A percentile compares a stretch with the other conserved stretches of the same genome.
phyloP scores from a whole-genome alignment of 1,284 basidiomycete species.

The Cryptococcus sp. region DNA sequence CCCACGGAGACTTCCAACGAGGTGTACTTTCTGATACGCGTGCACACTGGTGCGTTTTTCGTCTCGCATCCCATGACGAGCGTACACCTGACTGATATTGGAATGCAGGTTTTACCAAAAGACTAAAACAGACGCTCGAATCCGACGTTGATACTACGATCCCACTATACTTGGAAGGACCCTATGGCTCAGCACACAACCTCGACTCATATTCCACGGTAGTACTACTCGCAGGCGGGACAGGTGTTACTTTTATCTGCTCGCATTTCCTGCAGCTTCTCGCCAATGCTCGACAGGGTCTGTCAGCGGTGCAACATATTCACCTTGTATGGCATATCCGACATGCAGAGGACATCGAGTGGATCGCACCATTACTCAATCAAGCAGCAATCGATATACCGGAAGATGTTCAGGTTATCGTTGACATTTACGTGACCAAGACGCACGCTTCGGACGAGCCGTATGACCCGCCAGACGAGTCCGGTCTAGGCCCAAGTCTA shows the following conservation, averaged over 20 bases:
- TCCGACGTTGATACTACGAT: constrained; percentile 19
- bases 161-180: constrained; percentile 45
- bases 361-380: constrained; percentile 27
- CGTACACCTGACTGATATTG: too few relatives aligned
- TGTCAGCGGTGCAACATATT: constrained; percentile 29
- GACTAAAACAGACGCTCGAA: constrained; percentile 26
- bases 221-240: constrained; percentile 47
- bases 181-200: constrained; percentile 41
- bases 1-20: constrained; percentile 28
- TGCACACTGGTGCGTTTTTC: constrained; percentile 39
- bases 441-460: constrained; percentile 23
- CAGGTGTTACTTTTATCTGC: constrained; percentile 42
- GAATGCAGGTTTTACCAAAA: constrained; percentile 33
- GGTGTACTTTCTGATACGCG: constrained; percentile 43
- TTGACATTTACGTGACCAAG: constrained; percentile 35
- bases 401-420: constrained; percentile 13
- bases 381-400: constrained; percentile 14
- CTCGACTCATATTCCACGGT: constrained; percentile 36
- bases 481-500: constrained; percentile 1
- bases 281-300: constrained; percentile 13
- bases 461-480: constrained; percentile 8
- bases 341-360: constrained; percentile 25
- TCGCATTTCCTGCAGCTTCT: constrained; percentile 37
- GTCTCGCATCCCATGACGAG: constrained; percentile 8
- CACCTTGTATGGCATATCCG: constrained; percentile 48